Percentiles rank a stretch among this genome's conserved stretches.
Evolutionary conservation across 352 stramenopile genomes (phyloP).

Genomic region (Pythium aphanidermatum): DNA sequence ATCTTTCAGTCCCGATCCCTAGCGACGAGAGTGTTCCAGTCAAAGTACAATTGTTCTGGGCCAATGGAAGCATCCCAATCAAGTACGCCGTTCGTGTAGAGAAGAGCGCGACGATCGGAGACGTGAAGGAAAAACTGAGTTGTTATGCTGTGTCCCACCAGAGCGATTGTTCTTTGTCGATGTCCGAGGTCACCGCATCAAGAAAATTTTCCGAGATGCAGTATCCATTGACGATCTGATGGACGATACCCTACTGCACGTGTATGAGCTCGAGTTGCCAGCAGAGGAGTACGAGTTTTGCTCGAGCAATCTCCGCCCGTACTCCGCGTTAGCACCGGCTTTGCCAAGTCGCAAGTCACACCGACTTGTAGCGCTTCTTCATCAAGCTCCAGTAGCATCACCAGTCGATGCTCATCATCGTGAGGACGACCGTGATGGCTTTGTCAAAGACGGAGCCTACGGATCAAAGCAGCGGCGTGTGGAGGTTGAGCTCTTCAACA

Average conservation of each 20-base stretch:
- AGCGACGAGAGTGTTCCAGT: slow-evolving; percentile 47
- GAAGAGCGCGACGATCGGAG: slow-evolving; percentile 46
- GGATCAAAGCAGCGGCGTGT: slow-evolving; percentile 58
- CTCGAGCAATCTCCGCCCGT: slow-evolving; percentile 47
- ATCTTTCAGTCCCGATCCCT: slow-evolving; percentile 84
- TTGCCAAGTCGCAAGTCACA: slow-evolving; percentile 39
- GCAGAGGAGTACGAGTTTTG: slow-evolving; percentile 62
- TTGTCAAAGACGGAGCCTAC: slow-evolving; percentile 25
- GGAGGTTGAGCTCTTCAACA: slow-evolving; percentile 75
- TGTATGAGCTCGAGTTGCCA: slow-evolving; percentile 84
- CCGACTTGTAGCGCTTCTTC: slow-evolving; percentile 61
- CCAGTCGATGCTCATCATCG: slow-evolving; percentile 39
- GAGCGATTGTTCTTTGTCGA: slow-evolving; percentile 65
- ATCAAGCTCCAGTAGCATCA: slow-evolving; percentile 57
- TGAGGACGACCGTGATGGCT: slow-evolving; percentile 25
- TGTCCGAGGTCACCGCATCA: slow-evolving; percentile 62
- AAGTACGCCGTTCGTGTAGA: slow-evolving; percentile 59
- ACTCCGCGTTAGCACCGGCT: slow-evolving; percentile 18
- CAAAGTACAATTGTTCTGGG: slow-evolving; percentile 70
- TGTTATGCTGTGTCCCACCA: slow-evolving; percentile 34
- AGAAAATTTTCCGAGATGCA: slow-evolving; percentile 39
- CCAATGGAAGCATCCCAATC: slow-evolving; percentile 60
- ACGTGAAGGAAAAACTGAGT: slow-evolving; percentile 60
- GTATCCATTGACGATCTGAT: slow-evolving; percentile 40
- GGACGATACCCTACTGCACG: slow-evolving; percentile 61